Evolutionary conservation across 2,329 filamentous ascomycete genomes (phyloP).

Genomic region (Huntiella savannae): DNA sequence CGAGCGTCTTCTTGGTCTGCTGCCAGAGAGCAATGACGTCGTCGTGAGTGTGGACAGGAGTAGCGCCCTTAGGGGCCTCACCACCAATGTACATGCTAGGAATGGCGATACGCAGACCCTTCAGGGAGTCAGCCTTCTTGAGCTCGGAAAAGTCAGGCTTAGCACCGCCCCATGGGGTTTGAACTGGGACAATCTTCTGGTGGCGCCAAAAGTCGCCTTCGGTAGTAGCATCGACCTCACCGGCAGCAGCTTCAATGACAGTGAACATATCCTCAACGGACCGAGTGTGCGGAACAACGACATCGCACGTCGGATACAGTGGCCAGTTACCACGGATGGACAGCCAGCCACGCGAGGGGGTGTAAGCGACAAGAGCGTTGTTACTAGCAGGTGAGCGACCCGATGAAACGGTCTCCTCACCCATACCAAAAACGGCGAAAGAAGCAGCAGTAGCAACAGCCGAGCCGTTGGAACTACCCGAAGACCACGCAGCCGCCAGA

Average conservation of each 20-base stretch:
- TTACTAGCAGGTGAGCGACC: constrained; percentile 37
- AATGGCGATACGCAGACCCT: constrained; percentile 27
- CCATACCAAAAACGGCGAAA: constrained; percentile 34
- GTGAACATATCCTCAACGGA: constrained; percentile 29
- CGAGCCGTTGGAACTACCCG: constrained; percentile 38
- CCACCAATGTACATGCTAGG: constrained; percentile 32
- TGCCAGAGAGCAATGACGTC: constrained; percentile 16
- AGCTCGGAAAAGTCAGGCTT: constrained; percentile 17
- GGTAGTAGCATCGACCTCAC: constrained; percentile 20
- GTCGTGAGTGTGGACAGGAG: constrained; percentile 12
- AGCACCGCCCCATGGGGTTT: constrained; percentile 16
- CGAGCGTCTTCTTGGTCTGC: constrained; percentile 19
- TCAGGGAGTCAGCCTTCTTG: constrained; percentile 17
- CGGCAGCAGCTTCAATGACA: constrained; percentile 28
- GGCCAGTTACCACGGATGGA: constrained; percentile 34
- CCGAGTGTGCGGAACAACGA: constrained; percentile 32
- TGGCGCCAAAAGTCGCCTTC: constrained; percentile 35
- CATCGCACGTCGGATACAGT: constrained; percentile 36
- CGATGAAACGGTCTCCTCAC: constrained; percentile 35
- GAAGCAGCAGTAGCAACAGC: constrained; percentile 30
- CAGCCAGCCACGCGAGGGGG: constrained; percentile 32
- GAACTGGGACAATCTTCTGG: constrained; percentile 26
- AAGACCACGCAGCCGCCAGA: constrained; percentile 33
- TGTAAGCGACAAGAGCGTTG: constrained; percentile 35
- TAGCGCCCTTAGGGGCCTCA: constrained; percentile 11